Evolutionary conservation across 2,329 filamentous ascomycete species (phyloP).

Genomic region (Lasiodiplodia sp.): DNA sequence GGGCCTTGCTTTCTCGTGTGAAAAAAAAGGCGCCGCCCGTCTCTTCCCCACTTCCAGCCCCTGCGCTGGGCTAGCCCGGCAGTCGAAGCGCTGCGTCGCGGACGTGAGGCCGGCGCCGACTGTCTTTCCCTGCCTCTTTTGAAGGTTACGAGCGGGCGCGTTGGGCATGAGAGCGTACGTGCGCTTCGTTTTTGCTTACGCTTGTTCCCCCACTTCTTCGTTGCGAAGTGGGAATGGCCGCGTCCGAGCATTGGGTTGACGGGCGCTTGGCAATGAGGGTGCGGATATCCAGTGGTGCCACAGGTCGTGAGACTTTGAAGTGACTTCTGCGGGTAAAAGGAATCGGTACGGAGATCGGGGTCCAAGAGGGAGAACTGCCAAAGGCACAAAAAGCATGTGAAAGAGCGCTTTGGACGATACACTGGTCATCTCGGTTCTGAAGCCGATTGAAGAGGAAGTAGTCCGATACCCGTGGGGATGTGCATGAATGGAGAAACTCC

Average conservation of each 20-base stretch:
- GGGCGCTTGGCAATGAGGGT: constrained; percentile 6
- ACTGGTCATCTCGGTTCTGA: not conserved
- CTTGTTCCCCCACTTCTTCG: constrained; percentile 10
- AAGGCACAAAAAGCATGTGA: constrained; percentile 4
- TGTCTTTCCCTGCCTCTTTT: constrained; percentile 7
- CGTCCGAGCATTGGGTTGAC: constrained; percentile 4
- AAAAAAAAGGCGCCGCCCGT: not conserved
- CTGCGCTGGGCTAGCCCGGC: not conserved
- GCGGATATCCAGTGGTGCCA: constrained; percentile 8
- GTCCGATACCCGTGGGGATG: constrained; percentile 8
- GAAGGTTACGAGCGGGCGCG: not conserved
- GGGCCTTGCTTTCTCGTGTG: not conserved
- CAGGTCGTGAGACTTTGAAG: constrained; percentile 8
- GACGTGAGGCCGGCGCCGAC: constrained; percentile 3
- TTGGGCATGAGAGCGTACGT: constrained; percentile 17
- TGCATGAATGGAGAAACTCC: not conserved
- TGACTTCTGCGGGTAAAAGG: not conserved
- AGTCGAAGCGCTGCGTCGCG: constrained; percentile 1
- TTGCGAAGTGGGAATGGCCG: not conserved
- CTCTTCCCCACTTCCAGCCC: constrained; percentile 4
- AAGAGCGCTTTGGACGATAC: not conserved
- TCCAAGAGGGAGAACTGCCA: not conserved
- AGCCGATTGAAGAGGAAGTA: not conserved
- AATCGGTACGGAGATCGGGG: not conserved
- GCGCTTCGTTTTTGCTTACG: constrained; percentile 1